Conservation (phyloP, 371 early-diverging fungal genomes). For the Umbelopsis sp. region DNA sequence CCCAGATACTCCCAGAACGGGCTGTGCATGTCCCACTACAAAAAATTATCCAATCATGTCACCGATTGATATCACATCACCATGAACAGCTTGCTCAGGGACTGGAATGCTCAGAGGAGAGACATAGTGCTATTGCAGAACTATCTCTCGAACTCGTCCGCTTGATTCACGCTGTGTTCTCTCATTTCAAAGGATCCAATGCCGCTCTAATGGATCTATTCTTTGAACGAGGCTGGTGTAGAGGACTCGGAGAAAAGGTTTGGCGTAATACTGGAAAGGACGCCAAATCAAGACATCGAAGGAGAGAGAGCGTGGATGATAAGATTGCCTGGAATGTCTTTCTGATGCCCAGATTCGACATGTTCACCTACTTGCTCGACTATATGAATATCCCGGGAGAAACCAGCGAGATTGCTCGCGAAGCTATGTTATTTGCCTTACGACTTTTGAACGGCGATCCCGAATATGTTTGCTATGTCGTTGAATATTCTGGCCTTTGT, state of each 20-base stretch:
- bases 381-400: constrained; percentile 59
- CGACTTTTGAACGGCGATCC: constrained; percentile 53
- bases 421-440: constrained; percentile 52
- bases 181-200: constrained; percentile 56
- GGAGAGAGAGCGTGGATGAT: constrained; percentile 49
- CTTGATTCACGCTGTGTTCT: constrained; percentile 54
- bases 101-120: constrained; percentile 48
- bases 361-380: constrained; percentile 53
- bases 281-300: constrained; percentile 42
- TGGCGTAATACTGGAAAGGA: constrained; percentile 50
- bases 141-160: constrained; percentile 54
- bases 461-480: constrained; percentile 54
- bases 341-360: constrained; percentile 55
- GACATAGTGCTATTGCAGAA: constrained; percentile 47
- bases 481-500: constrained; percentile 55
- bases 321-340: constrained; percentile 55
- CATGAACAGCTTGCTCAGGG: constrained; percentile 48
- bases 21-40: constrained; percentile 59
- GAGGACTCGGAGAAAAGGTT: constrained; percentile 51
- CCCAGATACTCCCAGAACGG: constrained; percentile 53
- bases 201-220: constrained; percentile 57
- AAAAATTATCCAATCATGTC: constrained; percentile 52
- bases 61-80: constrained; percentile 50
- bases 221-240: constrained; percentile 59
- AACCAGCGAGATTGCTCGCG: constrained; percentile 56